Base-by-base conservation (phyloP, 2,329 filamentous ascomycete species). In the Chaetomiaceae sp. region DNA sequence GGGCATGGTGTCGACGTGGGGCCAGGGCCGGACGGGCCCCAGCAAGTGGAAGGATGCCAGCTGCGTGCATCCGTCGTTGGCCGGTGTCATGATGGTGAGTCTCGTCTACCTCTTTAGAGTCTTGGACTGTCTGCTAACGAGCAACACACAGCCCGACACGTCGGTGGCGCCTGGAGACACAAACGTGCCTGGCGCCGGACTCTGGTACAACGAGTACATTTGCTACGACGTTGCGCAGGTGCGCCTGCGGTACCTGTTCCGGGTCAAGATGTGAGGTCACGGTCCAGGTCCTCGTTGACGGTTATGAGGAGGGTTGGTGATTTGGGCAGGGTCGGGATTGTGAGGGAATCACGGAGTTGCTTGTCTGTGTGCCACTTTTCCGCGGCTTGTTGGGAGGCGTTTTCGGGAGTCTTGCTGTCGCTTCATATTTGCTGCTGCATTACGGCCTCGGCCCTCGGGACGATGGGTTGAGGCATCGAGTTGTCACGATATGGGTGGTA, bases 131-230 rank as follows among this genome's bases (percentile, higher is more conserved):
- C 22, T 22, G 55, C 61, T 53, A 49, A 61, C 48, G 34, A 46
- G 39, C 3, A 6, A 17, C 12, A 4, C 12, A 31, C 55, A 80
- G 77, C 81, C 81, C 39, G 79, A 85, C 61, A 68, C 70, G 0
- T 66, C 65, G 2, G 65, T 71, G 2, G 65, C 59, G 7, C 79
- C 81, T 0, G 77, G 76, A 0, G 50, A 67, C 1, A 85, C 81
- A 0, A 69, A 74, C 0, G 66, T 81, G 0, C 29, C 58, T 0
- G 63, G 68, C 11, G 75, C 80, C 0, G 69, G 66, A 25, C 72
- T 90, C 20, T 66, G 71, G 46, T 89, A 89, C 71, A 89, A 90
- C 64, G 87, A 90, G 71, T 89, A 84, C 67, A 88, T 89, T 57
- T 77, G 76, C 47, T 90, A 90, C 63, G 79, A 89, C 59, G 72